Evolutionary conservation across 2,329 filamentous ascomycete species (phyloP).

Genomic region (Aureobasidium sp.): DNA sequence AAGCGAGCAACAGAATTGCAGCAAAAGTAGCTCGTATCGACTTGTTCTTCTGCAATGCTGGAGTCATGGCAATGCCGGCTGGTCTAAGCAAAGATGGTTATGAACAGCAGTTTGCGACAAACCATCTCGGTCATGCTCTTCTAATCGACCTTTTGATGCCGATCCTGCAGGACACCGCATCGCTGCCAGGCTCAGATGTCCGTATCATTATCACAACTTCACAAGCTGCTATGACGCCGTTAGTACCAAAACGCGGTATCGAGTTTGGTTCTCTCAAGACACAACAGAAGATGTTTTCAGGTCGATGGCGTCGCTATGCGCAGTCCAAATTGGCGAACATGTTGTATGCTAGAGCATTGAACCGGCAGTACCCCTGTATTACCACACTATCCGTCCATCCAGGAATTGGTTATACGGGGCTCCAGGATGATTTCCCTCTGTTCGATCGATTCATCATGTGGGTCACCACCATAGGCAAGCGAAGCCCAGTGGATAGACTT

Average conservation of each 20-base stretch:
- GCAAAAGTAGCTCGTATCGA: constrained; percentile 16
- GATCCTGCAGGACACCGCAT: constrained; percentile 6
- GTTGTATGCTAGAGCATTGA: constrained; percentile 33
- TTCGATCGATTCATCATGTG: constrained; percentile 21
- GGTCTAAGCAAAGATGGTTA: constrained; percentile 20
- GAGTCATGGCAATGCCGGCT: constrained; percentile 17
- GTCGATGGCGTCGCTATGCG: constrained; percentile 25
- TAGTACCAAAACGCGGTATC: constrained; percentile 16
- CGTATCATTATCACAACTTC: constrained; percentile 17
- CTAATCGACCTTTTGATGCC: constrained; percentile 17
- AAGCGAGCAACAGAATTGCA: constrained; percentile 35
- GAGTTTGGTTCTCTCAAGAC: constrained; percentile 17
- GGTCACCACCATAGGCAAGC: constrained; percentile 7
- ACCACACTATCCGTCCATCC: constrained; percentile 29
- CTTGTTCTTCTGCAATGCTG: constrained; percentile 18
- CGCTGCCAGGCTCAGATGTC: not conserved
- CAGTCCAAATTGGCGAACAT: constrained; percentile 41
- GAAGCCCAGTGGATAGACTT: constrained; percentile 15
- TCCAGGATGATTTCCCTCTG: constrained; percentile 25
- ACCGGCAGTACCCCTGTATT: constrained; percentile 27
- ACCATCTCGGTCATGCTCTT: constrained; percentile 24
- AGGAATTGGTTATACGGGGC: constrained; percentile 28
- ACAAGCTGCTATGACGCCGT: not conserved
- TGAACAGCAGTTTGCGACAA: constrained; percentile 21
- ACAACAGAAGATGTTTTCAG: constrained; percentile 5